Percentiles rank a stretch among this genome's conserved stretches.
These are phyloP conservation scores for Geotrichum aggregatum DNA, from an alignment of 1,139 yeast genomes.

Conservation along the genomic window DNA sequence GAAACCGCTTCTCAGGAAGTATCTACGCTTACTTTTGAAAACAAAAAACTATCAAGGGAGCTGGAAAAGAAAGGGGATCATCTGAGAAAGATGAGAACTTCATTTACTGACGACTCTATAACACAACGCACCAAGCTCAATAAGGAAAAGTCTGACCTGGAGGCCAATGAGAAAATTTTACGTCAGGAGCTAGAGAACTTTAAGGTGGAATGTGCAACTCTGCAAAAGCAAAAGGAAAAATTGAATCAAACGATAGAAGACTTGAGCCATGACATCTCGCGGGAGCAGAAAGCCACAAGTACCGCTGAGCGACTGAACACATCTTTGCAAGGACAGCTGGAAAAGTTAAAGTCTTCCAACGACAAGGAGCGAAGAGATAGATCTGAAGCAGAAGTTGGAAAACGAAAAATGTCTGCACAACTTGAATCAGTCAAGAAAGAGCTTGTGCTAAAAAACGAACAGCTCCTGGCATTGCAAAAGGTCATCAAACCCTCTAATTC, in stretches of 20 bases:
- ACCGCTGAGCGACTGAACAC: slow-evolving; percentile 28
- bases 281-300: slow-evolving; percentile 31
- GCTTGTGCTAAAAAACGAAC: slow-evolving; percentile 30
- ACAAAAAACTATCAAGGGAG: slow-evolving; percentile 32
- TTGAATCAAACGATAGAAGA: slow-evolving; percentile 74
- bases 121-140: slow-evolving; percentile 42
- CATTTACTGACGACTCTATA: slow-evolving; percentile 43
- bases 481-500: slow-evolving; percentile 27
- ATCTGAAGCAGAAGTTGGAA: slow-evolving; percentile 33
- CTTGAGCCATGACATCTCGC: slow-evolving; percentile 41
- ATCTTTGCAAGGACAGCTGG: slow-evolving; percentile 29
- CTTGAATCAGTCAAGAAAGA: slow-evolving; percentile 31
- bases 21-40: slow-evolving; percentile 27
- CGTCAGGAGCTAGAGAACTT: slow-evolving; percentile 33
- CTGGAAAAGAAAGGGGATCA: slow-evolving; percentile 33
- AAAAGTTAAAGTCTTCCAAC: slow-evolving; percentile 26
- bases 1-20: slow-evolving; percentile 27
- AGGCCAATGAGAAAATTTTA: slow-evolving; percentile 40
- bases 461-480: slow-evolving; percentile 31
- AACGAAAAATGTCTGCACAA: slow-evolving; percentile 30
- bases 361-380: slow-evolving; percentile 31
- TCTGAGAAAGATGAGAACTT: slow-evolving; percentile 38
- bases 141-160: slow-evolving; percentile 39
- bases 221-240: slow-evolving; percentile 49
- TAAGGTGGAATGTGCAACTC: slow-evolving; percentile 26